phyloP scores from a whole-genome alignment of 225 moss, liverwort and hornwort species.

The Takakia lepidozioides region DNA sequence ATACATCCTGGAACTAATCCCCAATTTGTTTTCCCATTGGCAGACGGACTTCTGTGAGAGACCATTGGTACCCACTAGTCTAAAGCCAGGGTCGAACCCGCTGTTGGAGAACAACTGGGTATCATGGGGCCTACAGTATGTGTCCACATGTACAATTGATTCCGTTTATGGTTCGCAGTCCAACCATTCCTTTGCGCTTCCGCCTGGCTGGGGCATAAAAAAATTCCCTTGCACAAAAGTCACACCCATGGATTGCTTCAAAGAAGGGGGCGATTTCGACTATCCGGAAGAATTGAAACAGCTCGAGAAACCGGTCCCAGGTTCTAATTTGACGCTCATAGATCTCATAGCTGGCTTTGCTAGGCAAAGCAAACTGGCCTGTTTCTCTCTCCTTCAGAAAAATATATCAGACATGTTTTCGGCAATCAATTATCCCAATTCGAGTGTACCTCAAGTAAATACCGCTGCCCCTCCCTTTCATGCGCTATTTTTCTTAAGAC shows the following conservation, averaged over 20 bases:
- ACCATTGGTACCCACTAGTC: slow-evolving; percentile 49
- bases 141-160: slow-evolving; percentile 61
- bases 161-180: slow-evolving; percentile 25
- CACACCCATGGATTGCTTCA: slow-evolving; percentile 68
- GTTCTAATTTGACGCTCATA: slow-evolving; percentile 23
- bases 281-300: slow-evolving; percentile 65
- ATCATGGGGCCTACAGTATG: slow-evolving; percentile 65
- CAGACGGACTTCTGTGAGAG: slow-evolving; percentile 80
- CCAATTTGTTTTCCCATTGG: slow-evolving; percentile 2
- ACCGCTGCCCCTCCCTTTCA: no score
- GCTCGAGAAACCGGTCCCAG: slow-evolving; percentile 59
- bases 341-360: slow-evolving; percentile 37
- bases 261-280: slow-evolving; percentile 73
- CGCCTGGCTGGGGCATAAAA: slow-evolving; percentile 71
- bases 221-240: slow-evolving; percentile 83
- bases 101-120: slow-evolving; percentile 73
- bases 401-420: slow-evolving; percentile 32
- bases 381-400: slow-evolving; percentile 18
- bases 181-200: slow-evolving; percentile 27
- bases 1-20: no score
- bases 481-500: no score
- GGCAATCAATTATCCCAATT: slow-evolving; percentile 2
- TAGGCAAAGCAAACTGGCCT: slow-evolving; percentile 21
- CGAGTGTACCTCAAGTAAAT: slow-evolving; percentile 17
- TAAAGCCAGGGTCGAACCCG: slow-evolving; percentile 68